phyloP scores from a whole-genome alignment of 192 early-diverging fungal genomes.

The Pilaira anomala region DNA sequence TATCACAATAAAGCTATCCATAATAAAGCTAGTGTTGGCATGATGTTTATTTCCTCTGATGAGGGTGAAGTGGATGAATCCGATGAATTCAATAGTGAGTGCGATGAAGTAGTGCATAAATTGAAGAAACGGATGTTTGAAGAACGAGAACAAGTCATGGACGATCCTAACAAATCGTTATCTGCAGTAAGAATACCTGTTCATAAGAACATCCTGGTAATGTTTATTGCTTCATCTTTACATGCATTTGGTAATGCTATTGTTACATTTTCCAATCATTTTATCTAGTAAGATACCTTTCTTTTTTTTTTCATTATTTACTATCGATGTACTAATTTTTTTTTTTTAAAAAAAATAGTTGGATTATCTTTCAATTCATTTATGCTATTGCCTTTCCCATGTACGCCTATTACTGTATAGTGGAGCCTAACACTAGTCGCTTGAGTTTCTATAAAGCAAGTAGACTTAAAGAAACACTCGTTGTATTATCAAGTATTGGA shows the following conservation, averaged over 20 bases:
- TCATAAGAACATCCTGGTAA: conserved; percentile 9
- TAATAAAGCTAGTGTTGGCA: conserved; percentile 3
- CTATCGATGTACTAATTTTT: background rate
- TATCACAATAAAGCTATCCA: conserved; percentile 8
- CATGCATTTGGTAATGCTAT: conserved; percentile 25
- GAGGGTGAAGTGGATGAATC: conserved; percentile 16
- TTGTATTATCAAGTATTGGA: background rate
- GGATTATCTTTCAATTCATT: conserved; percentile 26
- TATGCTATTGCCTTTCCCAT: conserved; percentile 25
- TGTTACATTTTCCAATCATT: conserved; percentile 8
- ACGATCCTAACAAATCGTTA: conserved; percentile 10
- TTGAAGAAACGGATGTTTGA: too few species aligned
- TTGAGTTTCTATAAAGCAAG: conserved; percentile 1
- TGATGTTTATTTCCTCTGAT: background rate
- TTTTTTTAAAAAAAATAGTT: conserved; percentile 14
- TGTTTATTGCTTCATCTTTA: conserved; percentile 19
- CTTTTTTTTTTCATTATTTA: too few species aligned
- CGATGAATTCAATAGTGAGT: background rate
- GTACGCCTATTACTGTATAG: conserved; percentile 16
- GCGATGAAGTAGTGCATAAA: too few species aligned
- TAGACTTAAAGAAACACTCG: background rate
- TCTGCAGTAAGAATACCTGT: conserved; percentile 1
- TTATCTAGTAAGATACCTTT: conserved; percentile 14
- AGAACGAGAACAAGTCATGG: background rate
- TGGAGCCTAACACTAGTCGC: conserved; percentile 8